These are phyloP conservation scores for Globisporangium recalcitrans DNA, from an alignment of 352 stramenopile species.

Conservation along the genomic window DNA sequence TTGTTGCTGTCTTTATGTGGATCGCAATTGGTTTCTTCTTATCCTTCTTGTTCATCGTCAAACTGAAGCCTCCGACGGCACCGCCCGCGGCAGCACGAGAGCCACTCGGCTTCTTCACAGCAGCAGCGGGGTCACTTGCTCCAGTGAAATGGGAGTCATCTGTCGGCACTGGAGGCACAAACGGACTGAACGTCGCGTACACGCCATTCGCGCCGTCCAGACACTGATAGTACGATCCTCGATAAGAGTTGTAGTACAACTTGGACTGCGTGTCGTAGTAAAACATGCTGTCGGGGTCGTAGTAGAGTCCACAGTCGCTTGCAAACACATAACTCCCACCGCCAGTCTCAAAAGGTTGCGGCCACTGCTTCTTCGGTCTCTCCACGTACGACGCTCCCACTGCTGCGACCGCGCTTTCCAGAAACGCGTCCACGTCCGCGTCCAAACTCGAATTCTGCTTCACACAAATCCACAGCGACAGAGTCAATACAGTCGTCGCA, in stretches of 20 bases:
- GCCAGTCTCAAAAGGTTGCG: constrained; percentile 67
- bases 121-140: not conserved
- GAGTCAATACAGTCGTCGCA: not conserved
- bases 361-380: constrained; percentile 76
- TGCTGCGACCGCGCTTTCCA: constrained; percentile 54
- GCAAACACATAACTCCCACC: constrained; percentile 73
- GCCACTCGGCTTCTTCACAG: constrained; percentile 2
- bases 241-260: constrained; percentile 72
- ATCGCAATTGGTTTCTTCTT: constrained; percentile 77
- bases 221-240: constrained; percentile 60
- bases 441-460: constrained; percentile 23
- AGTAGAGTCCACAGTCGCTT: constrained; percentile 69
- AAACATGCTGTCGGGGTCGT: constrained; percentile 78
- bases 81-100: not conserved
- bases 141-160: constrained; percentile 36
- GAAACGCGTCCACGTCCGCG: constrained; percentile 55
- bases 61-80: constrained; percentile 19
- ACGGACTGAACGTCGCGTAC: constrained; percentile 36
- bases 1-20: constrained; percentile 34
- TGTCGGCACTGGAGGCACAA: constrained; percentile 39
- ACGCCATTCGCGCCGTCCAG: constrained; percentile 17
- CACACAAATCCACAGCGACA: not conserved
- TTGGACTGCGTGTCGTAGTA: constrained; percentile 76
- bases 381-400: constrained; percentile 34
- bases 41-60: constrained; percentile 42